These are phyloP conservation scores for Funneliformis mosseae DNA, from an alignment of 192 early-diverging fungal species.

Conservation along the genomic window DNA sequence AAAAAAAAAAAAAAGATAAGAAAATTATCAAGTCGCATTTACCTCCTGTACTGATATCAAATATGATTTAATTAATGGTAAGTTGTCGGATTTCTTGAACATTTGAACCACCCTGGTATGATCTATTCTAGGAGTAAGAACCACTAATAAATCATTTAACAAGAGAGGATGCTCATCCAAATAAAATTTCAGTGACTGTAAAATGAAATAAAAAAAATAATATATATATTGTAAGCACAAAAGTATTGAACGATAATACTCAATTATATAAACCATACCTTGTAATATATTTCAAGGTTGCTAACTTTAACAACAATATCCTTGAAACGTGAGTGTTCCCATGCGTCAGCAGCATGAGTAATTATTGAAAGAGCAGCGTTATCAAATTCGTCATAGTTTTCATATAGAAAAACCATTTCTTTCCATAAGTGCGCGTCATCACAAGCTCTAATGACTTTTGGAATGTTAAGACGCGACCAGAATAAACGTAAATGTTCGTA, in stretches of 20 bases:
- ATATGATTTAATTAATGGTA: constrained; percentile 96
- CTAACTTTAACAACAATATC: constrained; percentile 96
- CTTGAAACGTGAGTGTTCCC: constrained; percentile 97
- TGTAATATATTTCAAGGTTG: constrained; percentile 98
- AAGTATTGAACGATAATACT: not conserved
- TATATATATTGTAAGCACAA: not conserved
- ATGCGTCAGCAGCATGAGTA: constrained; percentile 91
- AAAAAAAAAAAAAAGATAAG: no score
- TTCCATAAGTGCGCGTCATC: constrained; percentile 94
- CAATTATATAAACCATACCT: constrained; percentile 46
- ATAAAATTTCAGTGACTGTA: constrained; percentile 87
- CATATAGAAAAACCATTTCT: constrained; percentile 97
- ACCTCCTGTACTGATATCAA: constrained; percentile 90
- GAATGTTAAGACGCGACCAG: constrained; percentile 97
- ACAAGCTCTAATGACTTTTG: constrained; percentile 97
- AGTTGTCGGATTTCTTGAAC: constrained; percentile 98
- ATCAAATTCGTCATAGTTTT: constrained; percentile 98
- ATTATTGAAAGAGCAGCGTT: constrained; percentile 97
- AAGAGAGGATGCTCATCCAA: constrained; percentile 94
- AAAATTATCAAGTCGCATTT: not conserved
- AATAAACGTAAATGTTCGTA: constrained; percentile 98
- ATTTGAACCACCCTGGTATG: constrained; percentile 96
- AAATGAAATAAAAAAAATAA: not conserved
- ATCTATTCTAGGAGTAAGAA: constrained; percentile 88
- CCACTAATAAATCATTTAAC: constrained; percentile 89